Evolutionary conservation across 441 rosid genomes (phyloP).

Genomic region (Brassica balearica): DNA sequence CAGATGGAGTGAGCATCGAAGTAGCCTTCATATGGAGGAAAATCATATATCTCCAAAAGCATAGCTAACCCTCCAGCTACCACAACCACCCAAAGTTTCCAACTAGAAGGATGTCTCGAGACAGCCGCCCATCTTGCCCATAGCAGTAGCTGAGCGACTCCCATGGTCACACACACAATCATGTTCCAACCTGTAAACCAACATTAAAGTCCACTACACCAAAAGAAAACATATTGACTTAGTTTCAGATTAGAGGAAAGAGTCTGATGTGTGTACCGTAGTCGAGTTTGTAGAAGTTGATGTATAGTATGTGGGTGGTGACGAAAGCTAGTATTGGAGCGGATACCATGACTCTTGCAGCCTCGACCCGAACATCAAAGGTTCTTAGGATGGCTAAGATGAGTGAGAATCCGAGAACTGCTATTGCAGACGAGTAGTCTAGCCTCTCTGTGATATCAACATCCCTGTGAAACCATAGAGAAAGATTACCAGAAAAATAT

Average conservation of each 20-base stretch:
- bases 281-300: constrained; percentile 79
- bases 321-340: constrained; percentile 90
- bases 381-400: constrained; percentile 73
- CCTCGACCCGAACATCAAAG: constrained; percentile 74
- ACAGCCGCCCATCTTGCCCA: constrained; percentile 94
- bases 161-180: constrained; percentile 85
- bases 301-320: constrained; percentile 81
- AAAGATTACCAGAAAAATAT: no score
- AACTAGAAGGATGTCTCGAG: constrained; percentile 74
- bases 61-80: constrained; percentile 80
- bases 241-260: constrained; percentile 13
- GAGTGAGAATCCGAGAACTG: constrained; percentile 81
- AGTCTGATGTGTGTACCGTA: constrained; percentile 58
- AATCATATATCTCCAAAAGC: constrained; percentile 91
- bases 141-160: constrained; percentile 74
- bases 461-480: constrained; percentile 69
- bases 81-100: constrained; percentile 88
- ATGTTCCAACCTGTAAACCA: constrained; percentile 85
- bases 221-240: constrained; percentile 5
- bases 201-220: neutral
- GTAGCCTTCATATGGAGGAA: constrained; percentile 78
- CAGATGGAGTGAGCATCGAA: constrained; percentile 88
- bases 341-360: constrained; percentile 90
- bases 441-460: constrained; percentile 87
- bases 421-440: constrained; percentile 91